Percentiles rank a stretch among this genome's conserved stretches.
These are phyloP conservation scores for Lentinula boryana DNA, from an alignment of 768 basidiomycete species.

Conservation along the genomic window DNA sequence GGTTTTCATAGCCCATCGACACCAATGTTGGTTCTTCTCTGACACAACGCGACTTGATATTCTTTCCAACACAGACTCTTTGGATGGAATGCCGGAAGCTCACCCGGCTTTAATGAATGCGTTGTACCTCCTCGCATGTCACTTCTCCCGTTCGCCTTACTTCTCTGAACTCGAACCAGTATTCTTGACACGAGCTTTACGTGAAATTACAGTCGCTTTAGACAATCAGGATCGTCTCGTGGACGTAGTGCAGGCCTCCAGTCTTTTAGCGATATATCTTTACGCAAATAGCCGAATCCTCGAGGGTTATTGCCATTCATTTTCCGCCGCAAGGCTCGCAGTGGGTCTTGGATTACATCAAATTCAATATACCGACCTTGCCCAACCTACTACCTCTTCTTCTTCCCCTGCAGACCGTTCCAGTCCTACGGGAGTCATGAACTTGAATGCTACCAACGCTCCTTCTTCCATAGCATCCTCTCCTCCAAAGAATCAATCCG, in stretches of 20 bases:
- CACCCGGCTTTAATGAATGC: conserved; percentile 58
- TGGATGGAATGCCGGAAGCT: conserved; percentile 23
- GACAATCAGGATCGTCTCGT: conserved; percentile 49
- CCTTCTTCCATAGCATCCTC: conserved; percentile 20
- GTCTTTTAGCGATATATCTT: conserved; percentile 54
- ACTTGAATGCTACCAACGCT: neutral
- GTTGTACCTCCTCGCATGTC: conserved; percentile 55
- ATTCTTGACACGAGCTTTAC: conserved; percentile 43
- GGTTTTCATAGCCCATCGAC: conserved; percentile 49
- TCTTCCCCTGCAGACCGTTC: neutral
- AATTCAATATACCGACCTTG: conserved; percentile 25
- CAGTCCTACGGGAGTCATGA: neutral
- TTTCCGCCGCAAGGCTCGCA: conserved; percentile 56
- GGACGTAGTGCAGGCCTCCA: conserved; percentile 56
- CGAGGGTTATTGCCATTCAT: conserved; percentile 58
- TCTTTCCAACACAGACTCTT: conserved; percentile 22
- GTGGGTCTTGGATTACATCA: conserved; percentile 55
- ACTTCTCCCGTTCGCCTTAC: conserved; percentile 38
- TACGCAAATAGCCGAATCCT: conserved; percentile 49
- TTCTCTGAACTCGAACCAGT: conserved; percentile 37
- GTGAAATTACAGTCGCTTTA: conserved; percentile 47
- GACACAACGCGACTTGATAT: conserved; percentile 38
- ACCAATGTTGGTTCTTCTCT: conserved; percentile 54
- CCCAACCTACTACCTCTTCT: too few species aligned
- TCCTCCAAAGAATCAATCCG: conserved; percentile 31